Evolutionary conservation across 495 filamentous ascomycete genomes (phyloP), one percentile per base, ranked within the genome.

Genomic region (Trichoderma asperelloides): DNA sequence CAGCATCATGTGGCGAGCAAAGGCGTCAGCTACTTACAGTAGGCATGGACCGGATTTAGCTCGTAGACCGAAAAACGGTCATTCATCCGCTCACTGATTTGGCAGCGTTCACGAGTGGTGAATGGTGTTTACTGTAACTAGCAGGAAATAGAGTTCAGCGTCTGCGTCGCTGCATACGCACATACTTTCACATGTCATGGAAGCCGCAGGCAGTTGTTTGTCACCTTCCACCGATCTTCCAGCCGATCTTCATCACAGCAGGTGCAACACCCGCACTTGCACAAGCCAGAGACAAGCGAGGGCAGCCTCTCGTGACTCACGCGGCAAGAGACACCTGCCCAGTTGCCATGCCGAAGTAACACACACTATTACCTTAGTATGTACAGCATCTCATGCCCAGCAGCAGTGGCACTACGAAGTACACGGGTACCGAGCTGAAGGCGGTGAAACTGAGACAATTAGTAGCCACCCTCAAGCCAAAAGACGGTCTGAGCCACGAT

Each of bases 371-470:
- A n/a, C n/a, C n/a, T n/a, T n/a, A n/a, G n/a, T n/a, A n/a, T n/a
- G n/a, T 37, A 37, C 33, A 37, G 33, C 33, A 37, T 2, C 33
- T 37, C 9, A 4, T 37, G 5, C 33, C 33, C 5, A 7, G 2
- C 33, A 37, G 33, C 33, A 7, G n/a, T n/a, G n/a, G 33, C 33
- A 37, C 41, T 45, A 45, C 13, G 2, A 45, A 45, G 41, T 9
- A 45, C 12, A 45, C 41, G 12, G 11, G 0, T 6, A 18, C 49
- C 25, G n/a, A 60, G 55, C 55, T 21, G 47, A n/a, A 51, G n/a
- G 55, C 55, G 55, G 55, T 60, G 55, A 60, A 60, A 60, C 23
- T 33, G 55, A 60, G 55, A 60, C 55, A 60, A 30, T 11, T 21
- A 57, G 43, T 18, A 57, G 49, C 49, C 49, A 57, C 47, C 12